Evolutionary conservation across 345 rosid genomes (phyloP), one percentile per base, ranked within the genome.

Genomic region (Citrus trifoliata): DNA sequence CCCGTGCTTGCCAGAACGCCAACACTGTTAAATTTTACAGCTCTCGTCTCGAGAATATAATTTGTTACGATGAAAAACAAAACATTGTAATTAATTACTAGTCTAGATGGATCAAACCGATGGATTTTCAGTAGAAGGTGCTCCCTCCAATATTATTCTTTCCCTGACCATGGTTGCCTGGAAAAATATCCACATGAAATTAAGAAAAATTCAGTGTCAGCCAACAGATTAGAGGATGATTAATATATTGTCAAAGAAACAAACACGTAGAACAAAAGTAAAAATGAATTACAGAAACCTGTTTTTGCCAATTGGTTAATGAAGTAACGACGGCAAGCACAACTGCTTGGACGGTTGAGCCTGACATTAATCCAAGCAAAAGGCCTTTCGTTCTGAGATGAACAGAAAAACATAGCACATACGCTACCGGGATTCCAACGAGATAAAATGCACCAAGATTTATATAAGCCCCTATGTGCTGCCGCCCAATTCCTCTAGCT

Each of bases 401-500:
- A 38, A 76, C 74, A 30, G 58, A 51, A 56, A 93, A 90, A 59
- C 93, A 85, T 64, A 91, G 81, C 33, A 83, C 9, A 1, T 72
- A 74, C 6, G 90, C 90, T 1, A 80, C 21, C 0, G 95, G 95
- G 35, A 93, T 80, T 71, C 95, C 95, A 2, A 80, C 86, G 0
- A 88, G 67, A 79, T 91, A 93, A 70, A 67, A 91, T 2, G 95
- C 90, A 24, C 87, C 95, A 6, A 91, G 81, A 70, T 90, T 93
- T 22, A 90, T 79, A 60, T 84, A 90, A 2, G 88, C 93, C 69
- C 91, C 95, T 27, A 86, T 82, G 48, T 85, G 74, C 80, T 93
- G 95, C 93, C 93, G 86, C 4, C 97, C 93, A 42, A 85, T 46
- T 65, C 95, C 97, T 79, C 95, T 90, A 3, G 90, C 92, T 37